Conservation (phyloP, 108 stramenopile genomes). For the Pseudonitzschia pungens region DNA sequence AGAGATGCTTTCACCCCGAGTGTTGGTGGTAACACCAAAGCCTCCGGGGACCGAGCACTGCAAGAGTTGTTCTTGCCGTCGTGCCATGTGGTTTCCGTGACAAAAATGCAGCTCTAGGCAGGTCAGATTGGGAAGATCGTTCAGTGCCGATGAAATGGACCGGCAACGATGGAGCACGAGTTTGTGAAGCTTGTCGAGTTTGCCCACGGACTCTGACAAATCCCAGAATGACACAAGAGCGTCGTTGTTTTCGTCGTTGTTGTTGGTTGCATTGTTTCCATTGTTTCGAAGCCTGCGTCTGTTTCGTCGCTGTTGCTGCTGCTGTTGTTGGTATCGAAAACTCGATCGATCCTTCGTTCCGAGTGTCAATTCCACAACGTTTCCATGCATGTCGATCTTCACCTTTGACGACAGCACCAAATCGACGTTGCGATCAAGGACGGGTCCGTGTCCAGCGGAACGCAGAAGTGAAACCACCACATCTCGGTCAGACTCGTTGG, state of each 20-base stretch:
- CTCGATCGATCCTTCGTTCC: background rate
- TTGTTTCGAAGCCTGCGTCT: background rate
- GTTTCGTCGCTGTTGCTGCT: slow-evolving; percentile 9
- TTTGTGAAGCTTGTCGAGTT: background rate
- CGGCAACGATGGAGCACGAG: slow-evolving; percentile 1
- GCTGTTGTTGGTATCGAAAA: slow-evolving; percentile 3
- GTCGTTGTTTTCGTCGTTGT: background rate
- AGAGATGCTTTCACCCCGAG: background rate
- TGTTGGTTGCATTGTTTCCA: too few species aligned
- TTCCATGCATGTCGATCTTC: background rate
- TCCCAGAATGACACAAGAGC: background rate
- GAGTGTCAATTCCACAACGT: slow-evolving; percentile 10
- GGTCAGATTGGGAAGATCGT: background rate
- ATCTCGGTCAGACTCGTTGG: background rate
- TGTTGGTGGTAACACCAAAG: background rate
- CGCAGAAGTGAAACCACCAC: background rate
- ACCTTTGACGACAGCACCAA: slow-evolving; percentile 10
- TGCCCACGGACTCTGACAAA: slow-evolving; percentile 3
- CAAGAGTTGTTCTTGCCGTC: background rate
- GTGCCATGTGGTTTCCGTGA: slow-evolving; percentile 3
- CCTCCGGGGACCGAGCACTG: background rate
- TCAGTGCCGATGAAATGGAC: background rate
- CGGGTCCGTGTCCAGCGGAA: background rate
- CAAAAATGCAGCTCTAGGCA: slow-evolving; percentile 8
- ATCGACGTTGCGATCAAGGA: slow-evolving; percentile 6